A percentile compares a stretch with the other conserved stretches of the same genome.
Evolutionary conservation across 345 rosid genomes (phyloP).

Genomic region (Ceriops zippeliana): DNA sequence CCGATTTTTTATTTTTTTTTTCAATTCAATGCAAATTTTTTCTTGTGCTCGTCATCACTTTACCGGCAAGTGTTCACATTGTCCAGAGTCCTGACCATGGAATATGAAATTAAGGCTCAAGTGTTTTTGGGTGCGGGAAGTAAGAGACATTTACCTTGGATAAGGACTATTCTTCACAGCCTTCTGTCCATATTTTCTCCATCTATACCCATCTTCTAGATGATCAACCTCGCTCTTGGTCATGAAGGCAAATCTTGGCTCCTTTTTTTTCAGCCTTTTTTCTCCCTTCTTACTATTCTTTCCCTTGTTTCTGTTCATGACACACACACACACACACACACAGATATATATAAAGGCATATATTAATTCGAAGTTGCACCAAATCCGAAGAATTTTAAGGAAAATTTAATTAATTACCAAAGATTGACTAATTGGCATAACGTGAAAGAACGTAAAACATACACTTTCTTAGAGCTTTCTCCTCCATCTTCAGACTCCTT

Average conservation of each 20-base stretch:
- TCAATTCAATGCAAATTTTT: neutral
- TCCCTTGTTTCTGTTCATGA: conserved; percentile 15
- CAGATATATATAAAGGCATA: neutral
- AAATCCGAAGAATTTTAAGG: neutral
- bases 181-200: conserved; percentile 39
- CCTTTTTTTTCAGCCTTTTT: conserved; percentile 25
- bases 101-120: neutral
- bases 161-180: conserved; percentile 42
- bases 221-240: conserved; percentile 37
- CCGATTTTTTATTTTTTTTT: too few relatives aligned
- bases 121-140: conserved; percentile 20
- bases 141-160: conserved; percentile 24
- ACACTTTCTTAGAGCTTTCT: conserved; percentile 30
- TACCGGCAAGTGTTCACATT: conserved; percentile 3
- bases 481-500: conserved; percentile 19
- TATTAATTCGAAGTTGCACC: conserved; percentile 3
- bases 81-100: too few relatives aligned
- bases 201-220: conserved; percentile 35
- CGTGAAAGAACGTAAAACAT: neutral
- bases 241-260: conserved; percentile 37
- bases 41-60: too few relatives aligned
- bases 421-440: neutral
- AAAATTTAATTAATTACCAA: too few relatives aligned
- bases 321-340: too few relatives aligned
- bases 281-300: conserved; percentile 24